Percentiles rank a stretch among this genome's conserved stretches.
These are phyloP conservation scores for Jatropha podagrica DNA, from an alignment of 441 rosid species.

Conservation along the genomic window DNA sequence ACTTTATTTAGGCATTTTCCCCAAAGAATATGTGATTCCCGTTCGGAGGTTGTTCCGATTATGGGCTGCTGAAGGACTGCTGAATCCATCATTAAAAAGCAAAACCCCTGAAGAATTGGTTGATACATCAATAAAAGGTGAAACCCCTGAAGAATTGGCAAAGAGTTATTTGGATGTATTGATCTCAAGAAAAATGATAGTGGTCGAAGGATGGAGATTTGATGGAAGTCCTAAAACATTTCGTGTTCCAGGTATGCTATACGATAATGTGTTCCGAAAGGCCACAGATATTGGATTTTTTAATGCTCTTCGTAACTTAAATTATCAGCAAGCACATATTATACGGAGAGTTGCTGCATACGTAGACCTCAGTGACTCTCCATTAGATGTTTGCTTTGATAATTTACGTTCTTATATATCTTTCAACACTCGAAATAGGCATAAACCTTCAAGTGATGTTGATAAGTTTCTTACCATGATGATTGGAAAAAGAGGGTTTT, in stretches of 20 bases:
- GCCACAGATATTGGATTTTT: constrained; percentile 19
- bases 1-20: constrained; percentile 36
- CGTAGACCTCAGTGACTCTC: not conserved
- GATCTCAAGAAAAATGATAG: constrained; percentile 28
- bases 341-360: constrained; percentile 11
- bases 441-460: constrained; percentile 17
- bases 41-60: constrained; percentile 28
- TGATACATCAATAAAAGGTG: not conserved
- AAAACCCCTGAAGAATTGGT: constrained; percentile 13
- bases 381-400: not conserved
- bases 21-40: constrained; percentile 25
- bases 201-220: constrained; percentile 8
- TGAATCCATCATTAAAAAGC: not conserved
- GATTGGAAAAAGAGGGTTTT: not conserved
- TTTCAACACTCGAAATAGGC: constrained; percentile 18
- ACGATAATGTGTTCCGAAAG: constrained; percentile 20
- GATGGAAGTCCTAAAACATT: constrained; percentile 32
- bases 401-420: constrained; percentile 19
- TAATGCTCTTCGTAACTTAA: not conserved
- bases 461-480: constrained; percentile 10
- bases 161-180: constrained; percentile 19
- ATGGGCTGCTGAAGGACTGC: constrained; percentile 36
- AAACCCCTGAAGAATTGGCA: constrained; percentile 17
- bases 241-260: constrained; percentile 10
- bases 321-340: not conserved